Conservation (phyloP, 345 rosid species). For the Gynandropsis gynandra region DNA sequence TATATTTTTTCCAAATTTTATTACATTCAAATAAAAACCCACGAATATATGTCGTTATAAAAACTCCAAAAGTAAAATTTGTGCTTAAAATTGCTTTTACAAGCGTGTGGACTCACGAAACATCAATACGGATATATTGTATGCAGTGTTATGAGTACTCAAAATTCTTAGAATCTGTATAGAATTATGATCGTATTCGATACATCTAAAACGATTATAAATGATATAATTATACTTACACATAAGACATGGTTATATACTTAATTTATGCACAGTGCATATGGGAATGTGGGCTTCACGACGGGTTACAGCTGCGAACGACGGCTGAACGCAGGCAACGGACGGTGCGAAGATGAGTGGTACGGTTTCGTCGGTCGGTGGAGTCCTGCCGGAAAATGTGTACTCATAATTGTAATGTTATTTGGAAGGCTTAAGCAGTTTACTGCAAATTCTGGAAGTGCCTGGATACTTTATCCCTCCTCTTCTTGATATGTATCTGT, state of each 20-base stretch:
- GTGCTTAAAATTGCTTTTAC: too few species aligned
- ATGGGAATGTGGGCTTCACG: slow-evolving; percentile 65
- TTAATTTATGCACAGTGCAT: slow-evolving; percentile 42
- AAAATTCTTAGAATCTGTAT: too few species aligned
- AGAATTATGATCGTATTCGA: too few species aligned
- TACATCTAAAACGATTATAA: too few species aligned
- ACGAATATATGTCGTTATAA: too few species aligned
- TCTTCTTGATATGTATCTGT: slow-evolving; percentile 4
- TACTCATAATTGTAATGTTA: slow-evolving; percentile 49
- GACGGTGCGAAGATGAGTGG: slow-evolving; percentile 31
- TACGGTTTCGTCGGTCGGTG: slow-evolving; percentile 49
- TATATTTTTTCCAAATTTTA: too few species aligned
- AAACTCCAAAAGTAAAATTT: too few species aligned
- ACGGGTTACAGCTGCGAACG: slow-evolving; percentile 52
- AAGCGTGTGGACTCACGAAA: too few species aligned
- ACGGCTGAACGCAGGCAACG: slow-evolving; percentile 17
- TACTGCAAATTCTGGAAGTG: slow-evolving; percentile 30
- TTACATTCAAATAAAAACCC: too few species aligned
- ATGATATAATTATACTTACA: neutral
- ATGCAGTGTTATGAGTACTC: too few species aligned
- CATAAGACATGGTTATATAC: neutral
- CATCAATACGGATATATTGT: too few species aligned
- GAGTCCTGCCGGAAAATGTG: slow-evolving; percentile 40
- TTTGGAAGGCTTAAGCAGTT: slow-evolving; percentile 52
- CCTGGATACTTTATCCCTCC: slow-evolving; percentile 40